phyloP scores from a whole-genome alignment of 805 yeast genomes.

The Candida arabinofermentans region DNA sequence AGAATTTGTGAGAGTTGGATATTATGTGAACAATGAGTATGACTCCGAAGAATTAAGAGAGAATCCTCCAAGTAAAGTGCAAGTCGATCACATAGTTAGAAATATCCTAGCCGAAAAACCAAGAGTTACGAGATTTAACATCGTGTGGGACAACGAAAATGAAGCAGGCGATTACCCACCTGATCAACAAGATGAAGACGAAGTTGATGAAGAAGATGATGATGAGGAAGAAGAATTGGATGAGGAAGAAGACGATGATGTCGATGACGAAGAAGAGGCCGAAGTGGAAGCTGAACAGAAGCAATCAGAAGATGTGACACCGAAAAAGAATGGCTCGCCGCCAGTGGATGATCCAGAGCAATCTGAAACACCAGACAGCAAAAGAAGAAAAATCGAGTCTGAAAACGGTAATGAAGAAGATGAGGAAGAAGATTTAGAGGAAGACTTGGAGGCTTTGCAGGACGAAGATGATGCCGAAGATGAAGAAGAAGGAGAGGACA shows the following conservation, averaged over 20 bases:
- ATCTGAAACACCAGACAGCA: constrained; percentile 9
- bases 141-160: constrained; percentile 82
- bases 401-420: not conserved
- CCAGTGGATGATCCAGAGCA: constrained; percentile 6
- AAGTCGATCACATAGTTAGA: constrained; percentile 89
- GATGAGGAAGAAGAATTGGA: constrained; percentile 54
- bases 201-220: constrained; percentile 58
- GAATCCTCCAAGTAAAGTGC: constrained; percentile 90
- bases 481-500: constrained; percentile 40
- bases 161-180: constrained; percentile 70
- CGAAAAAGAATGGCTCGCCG: constrained; percentile 22
- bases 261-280: constrained; percentile 39
- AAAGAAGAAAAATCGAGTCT: constrained; percentile 11
- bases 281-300: constrained; percentile 20
- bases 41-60: constrained; percentile 90
- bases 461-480: constrained; percentile 18
- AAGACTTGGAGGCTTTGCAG: not conserved
- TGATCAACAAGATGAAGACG: constrained; percentile 63
- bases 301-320: not conserved
- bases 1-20: constrained; percentile 96
- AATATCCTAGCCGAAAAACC: constrained; percentile 97
- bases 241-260: constrained; percentile 53
- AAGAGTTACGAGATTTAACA: constrained; percentile 92
- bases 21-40: constrained; percentile 95
- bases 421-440: constrained; percentile 1